Evolutionary conservation across 176 grass and related monocot species (phyloP).

Genomic region (Saccharum spontaneum): DNA sequence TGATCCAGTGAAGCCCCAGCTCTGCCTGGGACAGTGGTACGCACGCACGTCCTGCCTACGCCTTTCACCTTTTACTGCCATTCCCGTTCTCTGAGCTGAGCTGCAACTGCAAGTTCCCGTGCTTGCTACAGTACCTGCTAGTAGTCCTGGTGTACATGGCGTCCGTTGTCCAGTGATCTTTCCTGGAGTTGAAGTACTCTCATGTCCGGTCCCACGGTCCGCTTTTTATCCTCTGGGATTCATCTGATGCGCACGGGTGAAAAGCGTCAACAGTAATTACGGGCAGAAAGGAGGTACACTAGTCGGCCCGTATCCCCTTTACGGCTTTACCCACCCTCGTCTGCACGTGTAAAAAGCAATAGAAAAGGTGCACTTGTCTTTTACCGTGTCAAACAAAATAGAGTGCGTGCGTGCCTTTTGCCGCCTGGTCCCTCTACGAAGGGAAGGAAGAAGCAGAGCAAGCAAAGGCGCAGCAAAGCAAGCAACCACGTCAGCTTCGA

Average conservation of each 20-base stretch:
- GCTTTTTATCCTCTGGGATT: too few relatives aligned
- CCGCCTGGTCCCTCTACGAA: background rate
- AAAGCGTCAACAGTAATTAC: background rate
- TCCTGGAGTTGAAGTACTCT: too few relatives aligned
- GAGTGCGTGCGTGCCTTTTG: background rate
- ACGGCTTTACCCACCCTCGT: background rate
- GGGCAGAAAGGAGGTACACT: background rate
- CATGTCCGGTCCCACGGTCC: too few relatives aligned
- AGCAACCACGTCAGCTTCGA: background rate
- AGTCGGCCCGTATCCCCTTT: background rate
- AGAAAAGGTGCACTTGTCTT: background rate
- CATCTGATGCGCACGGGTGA: background rate
- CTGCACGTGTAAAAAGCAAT: background rate
- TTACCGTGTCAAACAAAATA: background rate
- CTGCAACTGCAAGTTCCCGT: background rate
- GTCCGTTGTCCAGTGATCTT: background rate
- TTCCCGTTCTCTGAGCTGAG: background rate
- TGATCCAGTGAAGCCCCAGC: background rate
- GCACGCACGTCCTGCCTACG: background rate
- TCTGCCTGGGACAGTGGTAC: background rate
- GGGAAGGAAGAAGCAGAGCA: too few relatives aligned
- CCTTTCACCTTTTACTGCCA: background rate
- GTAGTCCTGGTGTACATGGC: background rate
- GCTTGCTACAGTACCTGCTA: too few relatives aligned
- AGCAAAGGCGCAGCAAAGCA: too few relatives aligned